Evolutionary conservation across 352 stramenopile species (phyloP), one percentile per base, ranked within the genome.

Genomic region (Globisporangium nunn): DNA sequence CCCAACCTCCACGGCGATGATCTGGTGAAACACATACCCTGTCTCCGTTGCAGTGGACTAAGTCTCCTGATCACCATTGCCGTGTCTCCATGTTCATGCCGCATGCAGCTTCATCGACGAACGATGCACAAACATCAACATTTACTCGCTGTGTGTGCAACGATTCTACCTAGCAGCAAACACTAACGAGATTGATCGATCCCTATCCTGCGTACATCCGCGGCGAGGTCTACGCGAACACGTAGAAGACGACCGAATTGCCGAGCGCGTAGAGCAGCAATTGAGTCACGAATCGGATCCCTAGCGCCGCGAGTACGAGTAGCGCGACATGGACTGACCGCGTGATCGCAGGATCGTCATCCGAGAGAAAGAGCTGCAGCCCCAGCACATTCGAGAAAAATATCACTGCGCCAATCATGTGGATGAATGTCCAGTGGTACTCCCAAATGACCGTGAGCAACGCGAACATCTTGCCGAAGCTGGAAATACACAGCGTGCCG

Each of bases 381-480:
- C 75, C 80, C 30, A 93, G 59, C 18, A 85, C 68, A 58, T 93
- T 88, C 6, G 82, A 90, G 44, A 81, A 78, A 29, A 87, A 65
- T 10, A 93, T 80, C 12, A 93, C 73, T 12, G 63, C 73, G 45
- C 78, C 82, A 54, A 90, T 91, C 37, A 93, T 82, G 66, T 93
- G 80, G 18, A 93, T 66, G 53, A 91, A 88, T 35, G 74, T 90
- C 82, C 82, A 91, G 61, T 93, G 70, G 66, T 87, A 91, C 63
- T 93, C 82, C 82, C 82, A 93, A 53, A 93, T 93, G 35, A 93
- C 80, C 2, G 78, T 93, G 30, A 93, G 65, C 52, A 90, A 70
- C 54, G 80, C 82, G 69, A 93, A 91, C 33, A 91, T 73, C 59
- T 93, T 93, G 41, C 80, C 82, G 59, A 93, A 93, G 66, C 78